Evolutionary conservation across 2,329 filamentous ascomycete genomes (phyloP), one percentile per base, ranked within the genome.

Genomic region (Byssothecium circinans): DNA sequence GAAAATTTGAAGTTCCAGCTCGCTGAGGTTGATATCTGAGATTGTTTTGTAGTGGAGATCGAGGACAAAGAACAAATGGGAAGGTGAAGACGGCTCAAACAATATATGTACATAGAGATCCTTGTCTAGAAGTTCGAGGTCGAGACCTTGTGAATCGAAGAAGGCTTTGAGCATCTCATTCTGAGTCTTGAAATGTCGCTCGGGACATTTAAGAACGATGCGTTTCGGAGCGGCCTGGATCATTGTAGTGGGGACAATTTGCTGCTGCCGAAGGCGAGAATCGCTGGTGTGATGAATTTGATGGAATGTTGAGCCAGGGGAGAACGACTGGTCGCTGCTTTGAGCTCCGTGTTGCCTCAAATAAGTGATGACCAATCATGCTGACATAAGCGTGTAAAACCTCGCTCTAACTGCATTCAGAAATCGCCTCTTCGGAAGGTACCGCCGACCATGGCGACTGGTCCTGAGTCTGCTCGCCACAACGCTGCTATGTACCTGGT

Each of bases 1-100:
- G 43, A 55, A 55, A 33, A 55, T 43, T 49, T 52, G 45, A 45
- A 54, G 52, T 43, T 52, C 45, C 46, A 54, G 30, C 45, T 52
- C 10, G 41, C 45, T 52, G 35, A 54, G 52, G 36, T 52, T 41
- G 43, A 54, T 39, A 41, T 43, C 36, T 22, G 49, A 49, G 41
- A 52, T 41, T 43, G 35, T 43, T 40, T 47, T 48, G 49, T 49
- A 54, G 36, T 51, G 39, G 23, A 53, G 46, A 53, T 53, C 50
- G 46, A 53, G 35, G 38, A 53, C 50, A 27, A 50, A 40, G 42
- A 38, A 53, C 20, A 53, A 25, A 46, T 34, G 38, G 39, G 49
- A 37, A 46, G 49, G 49, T 27, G 52, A 54, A 52, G 52, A 52
- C 15, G 49, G 49, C 25, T 54, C 52, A 43, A 41, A 45, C 17